These are phyloP conservation scores for Incumbomyces delicatus DNA, from an alignment of 2,329 filamentous ascomycete genomes.

Conservation along the genomic window DNA sequence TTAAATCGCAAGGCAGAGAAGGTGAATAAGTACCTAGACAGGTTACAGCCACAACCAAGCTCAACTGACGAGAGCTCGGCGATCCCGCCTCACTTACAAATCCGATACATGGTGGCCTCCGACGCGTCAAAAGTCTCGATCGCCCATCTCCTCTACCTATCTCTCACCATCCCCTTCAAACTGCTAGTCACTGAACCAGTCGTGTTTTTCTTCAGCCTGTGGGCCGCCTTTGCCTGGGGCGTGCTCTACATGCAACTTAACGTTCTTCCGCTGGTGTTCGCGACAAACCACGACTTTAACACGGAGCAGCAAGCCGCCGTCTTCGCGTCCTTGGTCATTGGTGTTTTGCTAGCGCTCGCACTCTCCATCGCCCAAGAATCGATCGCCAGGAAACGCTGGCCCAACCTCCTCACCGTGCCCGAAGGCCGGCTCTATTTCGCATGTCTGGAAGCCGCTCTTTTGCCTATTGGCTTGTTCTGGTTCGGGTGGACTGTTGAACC, in stretches of 20 bases:
- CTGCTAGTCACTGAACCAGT: slow-evolving; percentile 56
- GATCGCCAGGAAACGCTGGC: slow-evolving; percentile 12
- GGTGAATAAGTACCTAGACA: slow-evolving; percentile 71
- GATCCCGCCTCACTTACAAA: slow-evolving; percentile 26
- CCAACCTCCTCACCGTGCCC: slow-evolving; percentile 41
- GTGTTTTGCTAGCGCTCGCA: slow-evolving; percentile 54
- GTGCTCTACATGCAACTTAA: slow-evolving; percentile 77
- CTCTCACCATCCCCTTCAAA: slow-evolving; percentile 26
- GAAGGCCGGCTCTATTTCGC: slow-evolving; percentile 77
- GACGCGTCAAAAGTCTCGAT: slow-evolving; percentile 16
- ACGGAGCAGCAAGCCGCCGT: slow-evolving; percentile 58
- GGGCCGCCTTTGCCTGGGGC: slow-evolving; percentile 85
- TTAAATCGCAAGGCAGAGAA: slow-evolving; percentile 62
- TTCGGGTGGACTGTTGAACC: slow-evolving; percentile 58
- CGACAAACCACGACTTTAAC: slow-evolving; percentile 56
- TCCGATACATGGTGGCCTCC: slow-evolving; percentile 18
- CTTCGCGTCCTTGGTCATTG: slow-evolving; percentile 64
- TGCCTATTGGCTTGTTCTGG: slow-evolving; percentile 73
- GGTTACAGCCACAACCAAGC: slow-evolving; percentile 33
- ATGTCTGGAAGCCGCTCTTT: slow-evolving; percentile 62
- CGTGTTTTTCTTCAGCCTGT: slow-evolving; percentile 66
- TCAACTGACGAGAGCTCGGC: slow-evolving; percentile 24
- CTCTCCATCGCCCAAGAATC: slow-evolving; percentile 62
- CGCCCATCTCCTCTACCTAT: slow-evolving; percentile 18
- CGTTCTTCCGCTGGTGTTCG: slow-evolving; percentile 70